Base-by-base conservation (phyloP, 805 yeast genomes). In the Naumovozyma dairenensis region DNA sequence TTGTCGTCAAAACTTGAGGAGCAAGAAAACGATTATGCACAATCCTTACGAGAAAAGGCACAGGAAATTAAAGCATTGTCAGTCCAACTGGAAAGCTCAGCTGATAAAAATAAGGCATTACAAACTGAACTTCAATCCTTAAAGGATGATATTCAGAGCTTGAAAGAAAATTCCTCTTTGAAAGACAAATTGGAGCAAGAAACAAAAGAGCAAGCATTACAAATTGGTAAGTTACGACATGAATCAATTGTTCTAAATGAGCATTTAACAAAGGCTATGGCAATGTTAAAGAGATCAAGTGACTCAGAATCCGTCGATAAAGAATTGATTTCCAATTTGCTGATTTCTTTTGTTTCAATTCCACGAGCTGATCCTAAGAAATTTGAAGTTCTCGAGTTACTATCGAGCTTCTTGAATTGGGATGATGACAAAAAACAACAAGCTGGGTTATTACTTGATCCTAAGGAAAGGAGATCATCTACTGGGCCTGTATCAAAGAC, bases 281-380 rank as follows among this genome's bases (percentile, higher is more conserved):
- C 84, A 17, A 66, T 89, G 69, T 71, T 92, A 38, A 84, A 86
- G 48, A 78, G 78, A 51, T 81, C 79, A 33, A 74, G 82, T 26
- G 74, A 76, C 25, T 74, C 85, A 6, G 82, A 78, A 32, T 70
- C 79, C 6, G 85, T 89, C 2, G 97, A 89, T 55, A 79, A 80
- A 51, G 95, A 87, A 55, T 71, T 92, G 39, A 75, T 92, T 4
- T 80, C 96, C 2, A 92, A 92, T 55, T 66, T 92, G 40, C 63
- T 92, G 32, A 70, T 92, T 13, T 83, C 92, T 35, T 92, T 87
- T 59, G 69, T 92, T 13, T 79, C 80, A 21, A 65, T 89, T 20
- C 96, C 95, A 5, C 67, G 98, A 40, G 95, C 92, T 2, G 99
- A 92, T 55, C 72, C 94, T 6, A 89, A 87, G 60, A 86, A 92